These are phyloP conservation scores for Conticribra guillardii DNA, from an alignment of 108 stramenopile species.

Conservation along the genomic window DNA sequence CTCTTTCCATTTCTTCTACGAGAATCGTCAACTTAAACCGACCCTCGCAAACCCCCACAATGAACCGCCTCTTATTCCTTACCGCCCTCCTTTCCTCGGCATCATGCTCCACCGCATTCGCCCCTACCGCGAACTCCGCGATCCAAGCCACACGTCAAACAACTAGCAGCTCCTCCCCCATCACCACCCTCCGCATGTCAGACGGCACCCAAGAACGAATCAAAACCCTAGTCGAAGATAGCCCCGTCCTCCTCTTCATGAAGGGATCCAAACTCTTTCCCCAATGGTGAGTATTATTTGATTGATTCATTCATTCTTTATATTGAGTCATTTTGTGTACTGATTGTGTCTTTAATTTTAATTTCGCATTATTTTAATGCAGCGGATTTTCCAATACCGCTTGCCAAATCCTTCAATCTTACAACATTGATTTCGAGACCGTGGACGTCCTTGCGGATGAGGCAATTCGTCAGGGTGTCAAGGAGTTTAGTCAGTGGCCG, in stretches of 20 bases:
- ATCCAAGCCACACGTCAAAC: no score
- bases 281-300: no score
- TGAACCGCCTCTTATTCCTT: conserved; percentile 13
- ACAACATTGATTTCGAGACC: conserved; percentile 84
- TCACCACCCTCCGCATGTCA: conserved; percentile 21
- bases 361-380: no score
- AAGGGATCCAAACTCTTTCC: conserved; percentile 96
- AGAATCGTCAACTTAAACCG: no score
- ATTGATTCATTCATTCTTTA: no score
- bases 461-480: conserved; percentile 84
- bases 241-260: conserved; percentile 95
- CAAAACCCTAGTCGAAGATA: conserved; percentile 68
- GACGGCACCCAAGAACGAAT: conserved; percentile 68
- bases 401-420: conserved; percentile 84
- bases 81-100: conserved; percentile 7
- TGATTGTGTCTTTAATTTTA: no score
- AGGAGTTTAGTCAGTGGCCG: conserved; percentile 92
- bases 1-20: no score
- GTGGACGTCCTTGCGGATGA: conserved; percentile 83
- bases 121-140: background rate
- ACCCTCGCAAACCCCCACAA: background rate
- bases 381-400: conserved; percentile 96
- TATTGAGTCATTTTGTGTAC: no score
- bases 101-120: conserved; percentile 21
- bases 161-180: background rate